Conservation (phyloP, 108 stramenopile species). For the Schizochytrium sp. region DNA sequence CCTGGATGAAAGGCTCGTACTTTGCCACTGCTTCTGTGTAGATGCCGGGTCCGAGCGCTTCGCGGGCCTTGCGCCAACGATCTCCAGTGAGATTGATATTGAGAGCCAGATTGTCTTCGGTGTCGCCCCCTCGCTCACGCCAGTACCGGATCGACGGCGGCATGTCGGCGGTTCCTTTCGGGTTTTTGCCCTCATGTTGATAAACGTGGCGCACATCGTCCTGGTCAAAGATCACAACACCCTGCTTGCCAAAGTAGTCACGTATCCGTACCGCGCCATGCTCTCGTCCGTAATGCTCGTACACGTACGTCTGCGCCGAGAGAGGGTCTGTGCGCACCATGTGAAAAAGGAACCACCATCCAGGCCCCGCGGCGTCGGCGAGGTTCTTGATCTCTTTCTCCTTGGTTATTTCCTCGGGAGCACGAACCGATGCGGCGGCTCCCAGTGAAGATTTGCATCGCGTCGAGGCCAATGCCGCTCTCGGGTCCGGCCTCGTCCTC, state of each 20-base stretch:
- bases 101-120: background rate
- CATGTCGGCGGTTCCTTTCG: background rate
- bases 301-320: background rate
- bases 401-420: too few relatives aligned
- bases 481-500: too few relatives aligned
- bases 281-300: background rate
- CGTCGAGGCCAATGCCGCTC: too few relatives aligned
- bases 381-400: too few relatives aligned
- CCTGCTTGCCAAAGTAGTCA: background rate
- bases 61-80: background rate
- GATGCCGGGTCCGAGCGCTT: background rate
- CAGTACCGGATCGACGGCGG: background rate
- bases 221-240: background rate
- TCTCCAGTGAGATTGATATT: background rate
- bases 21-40: background rate
- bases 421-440: too few relatives aligned
- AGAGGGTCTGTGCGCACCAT: too few relatives aligned
- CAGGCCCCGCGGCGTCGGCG: too few relatives aligned
- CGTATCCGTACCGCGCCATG: background rate
- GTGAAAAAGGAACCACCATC: too few relatives aligned
- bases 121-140: background rate
- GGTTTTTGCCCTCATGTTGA: background rate
- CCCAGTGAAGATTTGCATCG: too few relatives aligned
- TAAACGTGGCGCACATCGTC: background rate
- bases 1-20: background rate